Conservation (phyloP, 495 filamentous ascomycete genomes). For the Elaphomyces granulatus region DNA sequence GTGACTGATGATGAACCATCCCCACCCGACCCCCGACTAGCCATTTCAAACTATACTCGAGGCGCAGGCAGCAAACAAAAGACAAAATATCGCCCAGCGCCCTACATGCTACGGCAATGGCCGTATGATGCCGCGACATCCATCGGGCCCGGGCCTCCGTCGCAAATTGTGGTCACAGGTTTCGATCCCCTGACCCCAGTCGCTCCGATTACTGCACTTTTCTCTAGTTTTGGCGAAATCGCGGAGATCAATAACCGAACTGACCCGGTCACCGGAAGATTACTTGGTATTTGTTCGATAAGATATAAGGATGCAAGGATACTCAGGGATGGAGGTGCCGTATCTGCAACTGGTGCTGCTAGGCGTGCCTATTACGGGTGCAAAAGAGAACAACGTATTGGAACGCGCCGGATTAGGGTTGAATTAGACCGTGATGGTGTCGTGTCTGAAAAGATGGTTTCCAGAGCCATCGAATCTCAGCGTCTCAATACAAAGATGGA, state of each 20-base stretch:
- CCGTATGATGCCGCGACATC: constrained; percentile 66
- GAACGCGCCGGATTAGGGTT: constrained; percentile 56
- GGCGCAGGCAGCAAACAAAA: constrained; percentile 52
- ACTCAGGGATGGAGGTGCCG: constrained; percentile 30
- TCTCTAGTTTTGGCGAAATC: constrained; percentile 79
- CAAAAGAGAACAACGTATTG: constrained; percentile 57
- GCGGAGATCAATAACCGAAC: constrained; percentile 79
- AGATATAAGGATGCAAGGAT: constrained; percentile 64
- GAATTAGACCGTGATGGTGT: constrained; percentile 79
- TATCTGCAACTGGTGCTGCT: constrained; percentile 62
- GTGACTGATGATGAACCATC: constrained; percentile 47
- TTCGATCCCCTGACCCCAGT: constrained; percentile 81
- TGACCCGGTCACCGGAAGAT: constrained; percentile 82
- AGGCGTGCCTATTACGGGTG: constrained; percentile 48
- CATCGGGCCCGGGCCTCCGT: constrained; percentile 75
- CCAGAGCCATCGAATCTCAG: constrained; percentile 51
- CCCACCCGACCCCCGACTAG: constrained; percentile 64
- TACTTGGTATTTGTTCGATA: constrained; percentile 81
- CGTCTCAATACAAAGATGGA: constrained; percentile 32
- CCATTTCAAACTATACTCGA: constrained; percentile 44
- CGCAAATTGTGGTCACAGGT: constrained; percentile 79
- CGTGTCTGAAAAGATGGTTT: constrained; percentile 59
- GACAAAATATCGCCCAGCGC: constrained; percentile 54
- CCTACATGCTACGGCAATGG: constrained; percentile 65
- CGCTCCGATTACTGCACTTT: constrained; percentile 62